Evolutionary conservation across 768 basidiomycete species (phyloP).

Genomic region (Boletus sensibilis): DNA sequence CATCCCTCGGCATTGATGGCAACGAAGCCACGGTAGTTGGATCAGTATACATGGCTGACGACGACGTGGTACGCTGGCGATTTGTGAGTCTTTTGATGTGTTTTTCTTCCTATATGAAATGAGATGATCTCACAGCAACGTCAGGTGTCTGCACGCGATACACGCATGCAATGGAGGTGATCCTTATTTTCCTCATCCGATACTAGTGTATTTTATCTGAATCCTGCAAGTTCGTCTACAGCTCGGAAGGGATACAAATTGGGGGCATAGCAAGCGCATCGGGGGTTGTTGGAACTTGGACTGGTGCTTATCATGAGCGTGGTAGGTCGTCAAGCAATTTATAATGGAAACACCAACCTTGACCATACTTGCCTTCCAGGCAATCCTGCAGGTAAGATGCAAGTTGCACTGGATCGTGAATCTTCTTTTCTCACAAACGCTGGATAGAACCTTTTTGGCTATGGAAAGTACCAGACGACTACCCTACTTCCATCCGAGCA

Average conservation of each 20-base stretch:
- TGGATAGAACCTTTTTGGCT: slow-evolving; percentile 68
- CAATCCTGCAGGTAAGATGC: slow-evolving; percentile 60
- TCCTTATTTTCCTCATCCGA: slow-evolving; percentile 12
- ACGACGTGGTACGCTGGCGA: slow-evolving; percentile 51
- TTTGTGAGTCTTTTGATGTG: slow-evolving; percentile 47
- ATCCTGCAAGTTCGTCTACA: slow-evolving; percentile 24
- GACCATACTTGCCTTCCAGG: slow-evolving; percentile 32
- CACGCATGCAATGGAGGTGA: slow-evolving; percentile 59
- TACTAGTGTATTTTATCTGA: background rate
- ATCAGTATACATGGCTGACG: slow-evolving; percentile 46
- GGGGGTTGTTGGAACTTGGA: slow-evolving; percentile 71
- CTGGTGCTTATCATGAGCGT: slow-evolving; percentile 56
- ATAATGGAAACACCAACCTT: background rate
- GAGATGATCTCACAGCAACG: slow-evolving; percentile 11
- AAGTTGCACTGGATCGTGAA: background rate
- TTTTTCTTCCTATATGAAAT: background rate
- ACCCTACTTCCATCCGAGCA: slow-evolving; percentile 36
- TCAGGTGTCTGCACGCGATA: slow-evolving; percentile 55
- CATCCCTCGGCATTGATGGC: slow-evolving; percentile 41
- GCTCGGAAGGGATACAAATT: slow-evolving; percentile 66
- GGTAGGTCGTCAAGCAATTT: slow-evolving; percentile 34
- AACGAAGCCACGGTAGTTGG: slow-evolving; percentile 49
- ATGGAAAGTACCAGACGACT: slow-evolving; percentile 53
- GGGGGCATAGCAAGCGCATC: slow-evolving; percentile 63
- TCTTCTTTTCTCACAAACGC: background rate